phyloP scores from a whole-genome alignment of 805 yeast species.

The Spathaspora girioi region DNA sequence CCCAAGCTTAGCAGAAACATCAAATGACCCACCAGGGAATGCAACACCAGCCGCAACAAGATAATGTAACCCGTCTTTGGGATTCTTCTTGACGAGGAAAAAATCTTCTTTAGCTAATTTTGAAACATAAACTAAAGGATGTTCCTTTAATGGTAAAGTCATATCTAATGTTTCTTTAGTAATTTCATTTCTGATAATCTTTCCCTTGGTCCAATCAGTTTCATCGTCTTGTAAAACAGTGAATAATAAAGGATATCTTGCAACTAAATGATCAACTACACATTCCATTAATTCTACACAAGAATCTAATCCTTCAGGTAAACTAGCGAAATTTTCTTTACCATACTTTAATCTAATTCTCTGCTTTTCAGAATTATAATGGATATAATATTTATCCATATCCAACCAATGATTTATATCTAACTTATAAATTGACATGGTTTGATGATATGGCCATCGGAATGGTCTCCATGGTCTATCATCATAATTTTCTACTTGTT shows the following conservation, averaged over 20 bases:
- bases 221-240: slow-evolving; percentile 36
- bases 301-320: slow-evolving; percentile 62
- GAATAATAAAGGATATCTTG: slow-evolving; percentile 62
- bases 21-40: slow-evolving; percentile 76
- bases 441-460: slow-evolving; percentile 78
- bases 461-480: slow-evolving; percentile 82
- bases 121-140: slow-evolving; percentile 59
- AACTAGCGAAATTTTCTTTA: slow-evolving; percentile 58
- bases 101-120: slow-evolving; percentile 77
- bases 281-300: slow-evolving; percentile 60
- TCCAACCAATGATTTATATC: slow-evolving; percentile 75
- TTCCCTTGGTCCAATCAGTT: slow-evolving; percentile 24
- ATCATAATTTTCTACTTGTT: slow-evolving; percentile 60
- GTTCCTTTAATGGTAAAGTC: slow-evolving; percentile 55
- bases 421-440: slow-evolving; percentile 70
- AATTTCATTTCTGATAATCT: slow-evolving; percentile 54
- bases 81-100: slow-evolving; percentile 56
- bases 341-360: slow-evolving; percentile 58
- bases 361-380: slow-evolving; percentile 60
- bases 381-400: slow-evolving; percentile 72
- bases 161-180: slow-evolving; percentile 63
- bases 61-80: slow-evolving; percentile 55
- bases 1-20: slow-evolving; percentile 58
- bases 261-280: slow-evolving; percentile 56
- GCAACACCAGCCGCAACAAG: slow-evolving; percentile 74